Evolutionary conservation across 2,329 filamentous ascomycete species (phyloP), one percentile per base, ranked within the genome.

Genomic region (Diaporthe batatas): DNA sequence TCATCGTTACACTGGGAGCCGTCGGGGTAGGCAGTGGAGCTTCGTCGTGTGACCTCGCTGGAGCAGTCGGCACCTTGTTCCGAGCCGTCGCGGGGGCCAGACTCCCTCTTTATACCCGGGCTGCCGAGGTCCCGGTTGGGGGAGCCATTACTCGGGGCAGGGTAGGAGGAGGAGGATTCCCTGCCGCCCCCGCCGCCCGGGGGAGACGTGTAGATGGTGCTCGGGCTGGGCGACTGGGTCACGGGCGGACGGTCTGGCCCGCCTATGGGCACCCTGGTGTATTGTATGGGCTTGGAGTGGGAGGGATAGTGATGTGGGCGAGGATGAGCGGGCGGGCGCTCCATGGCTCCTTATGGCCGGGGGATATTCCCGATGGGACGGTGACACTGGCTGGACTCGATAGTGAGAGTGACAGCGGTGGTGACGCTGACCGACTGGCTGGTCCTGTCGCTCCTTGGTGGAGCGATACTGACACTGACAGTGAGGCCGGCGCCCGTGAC

Each of bases 211-310:
- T 70, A 70, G 29, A 72, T 70, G 8, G 72, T 69, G 36, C 74
- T 69, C 12, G 74, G 72, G 47, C 65, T 75, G 32, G 74, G 72
- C 14, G 72, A 74, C 58, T 73, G 73, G 23, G 70, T 74, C 34
- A 74, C 67, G 1, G 73, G 73, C 14, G 73, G 73, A n/a, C 73
- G 73, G 25, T 74, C 73, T 2, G 73, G 73, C 0, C 73, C 73
- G 44, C 73, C 73, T 18, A 74, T 74, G 36, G 73, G 73, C 70
- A 74, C 70, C 16, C 58, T 68, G 54, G 68, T 74, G 54, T 74
- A 74, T 7, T 64, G 64, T 49, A 70, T 68, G n/a, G 70, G 71
- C 23, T 65, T 68, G 42, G 71, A 54, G 49, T 67, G 62, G 32
- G 62, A 67, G 62, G 58, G 39, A 21, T 68, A 68, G 42, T 71